A percentile compares a stretch with the other conserved stretches of the same genome.
phyloP scores from a whole-genome alignment of 2,329 filamentous ascomycete species.

The Talaromyces sp. region DNA sequence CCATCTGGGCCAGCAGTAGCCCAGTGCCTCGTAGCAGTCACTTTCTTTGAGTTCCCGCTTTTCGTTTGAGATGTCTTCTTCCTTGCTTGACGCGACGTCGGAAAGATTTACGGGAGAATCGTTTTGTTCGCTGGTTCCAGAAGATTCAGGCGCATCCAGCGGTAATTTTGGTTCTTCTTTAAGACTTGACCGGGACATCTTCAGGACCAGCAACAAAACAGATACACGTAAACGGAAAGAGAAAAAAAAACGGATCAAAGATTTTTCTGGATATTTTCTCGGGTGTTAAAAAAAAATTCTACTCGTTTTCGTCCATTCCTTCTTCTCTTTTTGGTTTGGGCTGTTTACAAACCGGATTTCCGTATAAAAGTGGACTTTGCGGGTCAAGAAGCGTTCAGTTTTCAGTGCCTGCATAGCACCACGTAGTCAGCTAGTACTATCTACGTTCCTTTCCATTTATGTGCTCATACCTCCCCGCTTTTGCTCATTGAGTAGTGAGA shows the following conservation, averaged over 20 bases:
- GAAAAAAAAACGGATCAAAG: background rate
- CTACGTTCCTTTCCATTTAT: no score
- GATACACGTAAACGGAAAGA: no score
- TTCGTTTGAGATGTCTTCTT: slow-evolving; percentile 2
- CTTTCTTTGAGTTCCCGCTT: slow-evolving; percentile 43
- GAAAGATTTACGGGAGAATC: no score
- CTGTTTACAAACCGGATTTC: background rate
- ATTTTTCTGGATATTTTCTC: background rate
- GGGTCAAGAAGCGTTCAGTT: no score
- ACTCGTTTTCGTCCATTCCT: background rate
- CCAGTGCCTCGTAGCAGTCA: slow-evolving; percentile 62
- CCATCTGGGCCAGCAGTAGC: slow-evolving; percentile 55
- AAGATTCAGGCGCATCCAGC: background rate
- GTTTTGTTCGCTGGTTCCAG: background rate
- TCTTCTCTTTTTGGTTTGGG: background rate
- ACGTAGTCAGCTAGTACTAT: no score
- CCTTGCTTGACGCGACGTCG: no score
- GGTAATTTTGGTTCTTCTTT: background rate
- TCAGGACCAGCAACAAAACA: background rate
- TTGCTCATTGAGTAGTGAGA: no score
- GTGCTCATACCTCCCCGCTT: no score
- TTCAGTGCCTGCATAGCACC: no score
- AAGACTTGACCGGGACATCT: background rate
- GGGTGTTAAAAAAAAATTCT: background rate
- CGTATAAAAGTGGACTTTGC: no score